Conservation (phyloP, 176 grass and related monocot species). For the Aegilops umbellulata region DNA sequence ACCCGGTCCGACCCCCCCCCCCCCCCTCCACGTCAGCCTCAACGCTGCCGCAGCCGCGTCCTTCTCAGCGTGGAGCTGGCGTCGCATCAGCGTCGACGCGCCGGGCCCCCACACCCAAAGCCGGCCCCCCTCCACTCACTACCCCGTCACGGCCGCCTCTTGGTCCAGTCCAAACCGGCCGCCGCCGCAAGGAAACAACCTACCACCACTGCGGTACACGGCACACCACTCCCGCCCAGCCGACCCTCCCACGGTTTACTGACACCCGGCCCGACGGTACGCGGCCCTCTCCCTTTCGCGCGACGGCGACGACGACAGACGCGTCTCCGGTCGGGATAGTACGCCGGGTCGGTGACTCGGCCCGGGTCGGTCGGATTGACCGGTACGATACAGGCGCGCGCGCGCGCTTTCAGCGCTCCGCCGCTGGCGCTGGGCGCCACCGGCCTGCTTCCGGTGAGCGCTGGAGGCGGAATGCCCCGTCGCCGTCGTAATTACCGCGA, state of each 20-base stretch:
- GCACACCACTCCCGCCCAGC: neutral
- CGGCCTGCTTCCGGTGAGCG: neutral
- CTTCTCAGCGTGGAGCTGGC: slow-evolving; percentile 47
- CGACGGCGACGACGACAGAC: neutral
- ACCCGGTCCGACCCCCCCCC: neutral
- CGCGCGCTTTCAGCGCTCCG: no score
- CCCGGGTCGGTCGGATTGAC: neutral
- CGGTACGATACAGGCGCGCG: no score
- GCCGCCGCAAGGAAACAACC: slow-evolving; percentile 16
- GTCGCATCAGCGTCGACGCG: slow-evolving; percentile 45
- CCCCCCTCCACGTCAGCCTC: slow-evolving; percentile 14
- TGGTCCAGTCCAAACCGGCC: slow-evolving; percentile 5
- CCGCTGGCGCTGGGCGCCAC: neutral
- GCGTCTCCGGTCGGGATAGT: neutral
- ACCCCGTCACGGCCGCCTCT: slow-evolving; percentile 1
- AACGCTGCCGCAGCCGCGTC: slow-evolving; percentile 28
- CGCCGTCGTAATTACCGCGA: slow-evolving; percentile 19
- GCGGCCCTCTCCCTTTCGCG: neutral
- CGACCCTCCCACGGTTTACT: slow-evolving; percentile 26
- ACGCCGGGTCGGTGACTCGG: neutral
- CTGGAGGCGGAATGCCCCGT: no score
- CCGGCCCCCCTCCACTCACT: neutral
- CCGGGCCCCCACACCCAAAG: neutral
- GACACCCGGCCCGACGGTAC: neutral
- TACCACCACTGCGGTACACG: neutral